Percentiles rank a stretch among this genome's conserved stretches.
Conservation (phyloP, 495 filamentous ascomycete species). For the Penicillium cataractarum region DNA sequence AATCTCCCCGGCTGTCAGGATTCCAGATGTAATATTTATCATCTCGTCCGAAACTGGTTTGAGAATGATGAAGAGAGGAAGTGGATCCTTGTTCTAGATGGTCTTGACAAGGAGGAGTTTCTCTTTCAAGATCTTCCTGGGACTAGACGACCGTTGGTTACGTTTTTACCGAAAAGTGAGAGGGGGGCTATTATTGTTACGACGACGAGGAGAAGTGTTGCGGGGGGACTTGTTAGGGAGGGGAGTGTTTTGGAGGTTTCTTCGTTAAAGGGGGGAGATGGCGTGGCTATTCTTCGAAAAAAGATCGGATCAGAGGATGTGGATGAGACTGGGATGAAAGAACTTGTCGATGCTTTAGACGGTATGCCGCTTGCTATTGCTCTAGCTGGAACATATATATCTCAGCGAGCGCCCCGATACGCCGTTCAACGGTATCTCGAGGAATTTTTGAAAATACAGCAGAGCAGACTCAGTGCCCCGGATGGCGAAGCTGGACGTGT, state of each 20-base stretch:
- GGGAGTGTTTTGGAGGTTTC: background rate
- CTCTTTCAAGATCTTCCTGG: background rate
- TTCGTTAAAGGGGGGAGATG: background rate
- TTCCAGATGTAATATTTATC: slow-evolving; percentile 40
- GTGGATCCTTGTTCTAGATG: slow-evolving; percentile 14
- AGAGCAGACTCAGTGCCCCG: background rate
- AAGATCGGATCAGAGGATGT: background rate
- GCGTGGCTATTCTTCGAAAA: background rate
- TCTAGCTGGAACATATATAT: background rate
- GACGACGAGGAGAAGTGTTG: background rate
- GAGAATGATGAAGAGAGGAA: background rate
- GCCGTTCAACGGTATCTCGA: background rate
- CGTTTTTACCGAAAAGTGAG: background rate
- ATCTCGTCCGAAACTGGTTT: slow-evolving; percentile 44
- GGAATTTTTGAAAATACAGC: background rate
- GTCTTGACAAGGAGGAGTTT: slow-evolving; percentile 10
- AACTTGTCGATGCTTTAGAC: background rate
- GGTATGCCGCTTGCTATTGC: background rate
- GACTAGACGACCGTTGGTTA: background rate
- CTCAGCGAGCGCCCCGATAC: background rate
- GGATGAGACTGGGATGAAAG: background rate
- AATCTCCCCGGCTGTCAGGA: slow-evolving; percentile 41
- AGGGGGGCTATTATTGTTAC: background rate
- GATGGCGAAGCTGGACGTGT: no score
- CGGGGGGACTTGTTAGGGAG: background rate